Conservation (phyloP, 257 asterid species). For the Lantana camara region DNA sequence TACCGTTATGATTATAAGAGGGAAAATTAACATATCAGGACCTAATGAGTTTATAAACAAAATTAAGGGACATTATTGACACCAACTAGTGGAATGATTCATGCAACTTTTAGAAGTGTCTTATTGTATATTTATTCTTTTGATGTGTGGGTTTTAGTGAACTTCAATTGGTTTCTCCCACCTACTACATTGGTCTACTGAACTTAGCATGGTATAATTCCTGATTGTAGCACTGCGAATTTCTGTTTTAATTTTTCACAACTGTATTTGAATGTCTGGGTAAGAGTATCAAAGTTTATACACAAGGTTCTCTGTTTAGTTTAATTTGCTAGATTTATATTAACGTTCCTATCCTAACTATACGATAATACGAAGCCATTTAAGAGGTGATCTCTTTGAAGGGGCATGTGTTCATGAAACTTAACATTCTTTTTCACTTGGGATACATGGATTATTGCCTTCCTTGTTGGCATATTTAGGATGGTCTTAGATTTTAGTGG, state of each 20-base stretch:
- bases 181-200: too few species aligned
- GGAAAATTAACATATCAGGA: neutral
- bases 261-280: neutral
- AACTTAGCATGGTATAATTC: neutral
- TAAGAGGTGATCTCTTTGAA: neutral
- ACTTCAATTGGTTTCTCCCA: neutral
- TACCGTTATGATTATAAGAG: neutral
- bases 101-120: neutral
- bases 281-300: neutral
- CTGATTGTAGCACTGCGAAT: neutral
- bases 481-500: neutral
- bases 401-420: neutral
- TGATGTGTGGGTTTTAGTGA: neutral
- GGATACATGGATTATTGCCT: constrained; percentile 13
- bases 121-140: neutral
- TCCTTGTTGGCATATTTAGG: neutral
- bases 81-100: neutral
- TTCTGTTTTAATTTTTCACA: neutral
- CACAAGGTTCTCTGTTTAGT: neutral
- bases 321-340: neutral
- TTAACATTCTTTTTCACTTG: neutral
- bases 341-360: neutral
- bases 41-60: neutral
- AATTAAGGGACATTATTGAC: neutral
- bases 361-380: neutral